Conservation (phyloP, 2,329 filamentous ascomycete genomes). For the Diaporthe sp. region DNA sequence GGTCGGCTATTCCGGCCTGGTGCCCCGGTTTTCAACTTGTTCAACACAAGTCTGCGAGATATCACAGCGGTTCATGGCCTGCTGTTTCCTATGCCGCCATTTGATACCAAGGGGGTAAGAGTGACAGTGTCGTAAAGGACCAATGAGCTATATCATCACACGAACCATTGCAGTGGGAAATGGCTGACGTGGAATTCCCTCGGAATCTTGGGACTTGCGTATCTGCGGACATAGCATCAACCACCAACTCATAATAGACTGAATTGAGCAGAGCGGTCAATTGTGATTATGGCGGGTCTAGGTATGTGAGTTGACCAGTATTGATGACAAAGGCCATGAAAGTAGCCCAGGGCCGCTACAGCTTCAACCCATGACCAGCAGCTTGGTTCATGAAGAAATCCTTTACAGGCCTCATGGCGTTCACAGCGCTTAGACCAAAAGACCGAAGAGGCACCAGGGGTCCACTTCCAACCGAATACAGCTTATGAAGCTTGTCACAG, state of each 20-base stretch:
- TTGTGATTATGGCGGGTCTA: not conserved
- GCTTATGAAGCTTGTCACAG: slow-evolving; percentile 91
- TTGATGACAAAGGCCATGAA: not conserved
- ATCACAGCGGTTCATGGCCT: not conserved
- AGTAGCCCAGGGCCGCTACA: slow-evolving; percentile 43
- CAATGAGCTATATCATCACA: not conserved
- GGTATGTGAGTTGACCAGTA: not conserved
- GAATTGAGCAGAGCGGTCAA: not conserved
- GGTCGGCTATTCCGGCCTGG: not conserved
- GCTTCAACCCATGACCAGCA: slow-evolving; percentile 66
- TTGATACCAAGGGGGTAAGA: not conserved
- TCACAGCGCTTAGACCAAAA: slow-evolving; percentile 81
- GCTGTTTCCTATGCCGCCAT: not conserved
- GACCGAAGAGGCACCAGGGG: slow-evolving; percentile 86
- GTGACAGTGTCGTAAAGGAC: not conserved
- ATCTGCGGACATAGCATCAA: not conserved
- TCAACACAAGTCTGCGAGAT: not conserved
- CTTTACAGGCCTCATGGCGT: slow-evolving; percentile 83
- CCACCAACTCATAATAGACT: not conserved
- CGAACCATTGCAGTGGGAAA: not conserved
- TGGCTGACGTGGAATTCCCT: not conserved
- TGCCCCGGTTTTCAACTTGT: not conserved
- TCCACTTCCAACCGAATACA: slow-evolving; percentile 86
- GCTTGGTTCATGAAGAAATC: slow-evolving; percentile 86
- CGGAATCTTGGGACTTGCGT: too few relatives aligned